Base-by-base conservation (phyloP, 2,329 filamentous ascomycete species). In the Cladosporium velox region DNA sequence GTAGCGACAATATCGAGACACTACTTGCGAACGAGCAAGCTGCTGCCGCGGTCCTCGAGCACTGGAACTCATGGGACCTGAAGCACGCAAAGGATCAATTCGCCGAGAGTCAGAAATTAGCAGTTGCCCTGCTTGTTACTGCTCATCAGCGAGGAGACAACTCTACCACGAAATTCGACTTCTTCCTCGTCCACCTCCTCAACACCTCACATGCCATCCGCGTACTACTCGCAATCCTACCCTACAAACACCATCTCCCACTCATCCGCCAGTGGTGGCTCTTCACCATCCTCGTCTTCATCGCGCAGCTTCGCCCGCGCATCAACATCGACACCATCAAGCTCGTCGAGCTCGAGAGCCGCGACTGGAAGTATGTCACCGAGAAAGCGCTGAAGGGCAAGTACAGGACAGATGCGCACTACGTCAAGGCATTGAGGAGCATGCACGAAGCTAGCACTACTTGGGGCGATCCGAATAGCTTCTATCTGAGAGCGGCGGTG, bases 211-310 rank as follows among this genome's bases (percentile, higher is more conserved):
- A 99, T 76, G 94, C 95, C 0, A 86, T 97, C 14, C 87, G 95
- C n/a, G 87, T 96, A 28, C 79, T 99, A 5, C 82, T 99, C 2
- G 92, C 95, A 0, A 78, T 92, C 41, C 81, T 97, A 12, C 92
- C 93, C 0, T 78, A 84, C 15, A 86, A 87, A 72, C 90, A 89
- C 72, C 94, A 97, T 71, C 77, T 92, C 55, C 81, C 82, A 26
- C 81, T 99, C 4, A 83, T 98, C 10, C 84, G 91, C 47, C 89
- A 96, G 76, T 98, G 95, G 93, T 97, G 92, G 91, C 80, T 99
- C 5, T 85, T 97, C 51, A 87, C 90, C 0, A 77, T 97, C 51
- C 86, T 88, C 0, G 86, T 93, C 12, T 98, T 95, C 75, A 87
- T 97, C 63, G 81, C 88, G 2, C 89, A 91, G 73, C 80, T 90